Evolutionary conservation across 257 asterid species (phyloP), one percentile per base, ranked within the genome.

Genomic region (Solanum bulbocastanum): DNA sequence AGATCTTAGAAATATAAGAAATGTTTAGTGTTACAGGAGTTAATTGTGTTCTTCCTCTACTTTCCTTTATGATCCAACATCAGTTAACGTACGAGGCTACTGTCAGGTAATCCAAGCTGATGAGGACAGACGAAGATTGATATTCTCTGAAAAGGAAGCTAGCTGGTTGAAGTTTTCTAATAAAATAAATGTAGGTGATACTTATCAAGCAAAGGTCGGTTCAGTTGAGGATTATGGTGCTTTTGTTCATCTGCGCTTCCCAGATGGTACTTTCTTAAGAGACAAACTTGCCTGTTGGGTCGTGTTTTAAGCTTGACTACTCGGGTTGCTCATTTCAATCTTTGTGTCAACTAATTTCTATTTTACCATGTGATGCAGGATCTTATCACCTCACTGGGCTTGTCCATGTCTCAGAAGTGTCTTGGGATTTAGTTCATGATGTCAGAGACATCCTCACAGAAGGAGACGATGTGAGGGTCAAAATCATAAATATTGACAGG

Each of bases 351-450:
- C 36, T 30, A 32, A n/a, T 86, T 71, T 13, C 84, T 49, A 13
- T 73, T 85, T 20, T 65, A 32, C 87, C 82, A 73, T 37, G 62
- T 74, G 76, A 42, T 92, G 85, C 93, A 97, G 98, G 99, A 84
- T 86, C 89, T 30, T 92, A 91, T 91, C 92, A 94, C 89, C 94
- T 97, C 87, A 95, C 99, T 1, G 99, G 99, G 74, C 94, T 96
- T 73, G 98, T 97, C 83, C 99, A 97, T 88, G 93, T 96, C 90
- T 97, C 99, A 8, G 99, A 97, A 90, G 98, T 97, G 56, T 97
- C 99, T 5, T 97, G 99, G 99, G 99, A 97, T 92, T 91, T 96
- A 86, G 98, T 97, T 86, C 99, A 94, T 83, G 99, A 97, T 66
- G 95, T 90, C 23, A 93, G 98, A 86, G 99, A 97, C 78, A 86